Base-by-base conservation (phyloP, 768 basidiomycete genomes). In the Boletus subcaerulescens region DNA sequence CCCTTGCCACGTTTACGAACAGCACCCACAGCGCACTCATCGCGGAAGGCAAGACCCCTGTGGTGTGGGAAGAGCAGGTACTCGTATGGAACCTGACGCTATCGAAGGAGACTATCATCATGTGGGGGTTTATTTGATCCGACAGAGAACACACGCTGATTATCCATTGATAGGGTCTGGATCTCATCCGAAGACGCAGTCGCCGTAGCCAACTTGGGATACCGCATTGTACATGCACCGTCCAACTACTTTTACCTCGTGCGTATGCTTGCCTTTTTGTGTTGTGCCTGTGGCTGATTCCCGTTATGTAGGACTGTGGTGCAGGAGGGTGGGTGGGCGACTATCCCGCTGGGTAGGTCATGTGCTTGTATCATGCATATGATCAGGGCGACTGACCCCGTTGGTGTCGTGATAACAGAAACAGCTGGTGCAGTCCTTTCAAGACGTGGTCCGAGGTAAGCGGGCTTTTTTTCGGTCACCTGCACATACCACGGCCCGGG, bases 31-130 rank as follows among this genome's bases (percentile, higher is more conserved):
- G n/a, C n/a, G n/a, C n/a, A n/a, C n/a, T n/a, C n/a, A n/a, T n/a
- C n/a, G n/a, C n/a, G n/a, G n/a, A n/a, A n/a, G n/a, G n/a, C n/a
- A n/a, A n/a, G n/a, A n/a, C n/a, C n/a, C n/a, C n/a, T n/a, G 83
- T 92, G 32, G 89, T 93, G 7, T 93, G 90, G 87, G 85, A 93
- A 74, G 83, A 84, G 56, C 79, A 83, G 78, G 71, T 76, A 11
- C 52, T 75, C n/a, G 31, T 62, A 18, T 71, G 68, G 59, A 72
- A 76, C 46, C 59, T 81, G 11, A 71, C 67, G 0, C 68, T 81
- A 1, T 62, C 61, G 20, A 74, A 76, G 33, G 74, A 78, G 39
- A 76, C 77, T 10, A 59, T 80, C 50, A 62, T 80, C 47, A 70
- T 79, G 75, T 76, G 32, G 8, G 8, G 60, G 5, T 10, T 10